Conservation (phyloP, 2,329 filamentous ascomycete species). For the Colletotrichum agaves region DNA sequence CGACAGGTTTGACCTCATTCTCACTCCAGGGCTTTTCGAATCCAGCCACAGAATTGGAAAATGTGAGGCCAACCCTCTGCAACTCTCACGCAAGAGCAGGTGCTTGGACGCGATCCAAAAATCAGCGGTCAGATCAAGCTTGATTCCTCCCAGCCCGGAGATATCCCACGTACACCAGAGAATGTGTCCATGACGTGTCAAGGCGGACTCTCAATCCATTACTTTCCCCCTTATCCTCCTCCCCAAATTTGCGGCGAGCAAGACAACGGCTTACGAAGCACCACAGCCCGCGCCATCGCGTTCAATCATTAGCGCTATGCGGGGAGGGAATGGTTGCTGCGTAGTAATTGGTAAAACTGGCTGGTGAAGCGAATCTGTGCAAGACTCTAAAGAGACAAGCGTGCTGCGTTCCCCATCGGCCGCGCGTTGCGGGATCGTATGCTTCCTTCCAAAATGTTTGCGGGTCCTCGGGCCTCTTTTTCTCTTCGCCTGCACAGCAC, state of each 20-base stretch:
- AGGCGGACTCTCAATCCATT: constrained; percentile 20
- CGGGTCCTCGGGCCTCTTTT: constrained; percentile 18
- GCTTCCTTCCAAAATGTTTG: constrained; percentile 27
- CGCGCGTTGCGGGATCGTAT: constrained; percentile 28
- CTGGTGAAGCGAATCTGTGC: not conserved
- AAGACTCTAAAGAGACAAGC: not conserved
- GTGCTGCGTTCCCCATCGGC: constrained; percentile 8
- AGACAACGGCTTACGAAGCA: constrained; percentile 17
- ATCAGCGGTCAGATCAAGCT: constrained; percentile 1
- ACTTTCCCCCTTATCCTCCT: not conserved
- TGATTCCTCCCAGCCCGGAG: not conserved
- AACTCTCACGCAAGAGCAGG: no score
- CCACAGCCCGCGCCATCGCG: not conserved
- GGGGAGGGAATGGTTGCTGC: not conserved
- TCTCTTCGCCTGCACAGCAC: constrained; percentile 28
- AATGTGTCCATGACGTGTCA: not conserved
- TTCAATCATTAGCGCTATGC: not conserved
- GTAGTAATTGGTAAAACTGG: no score
- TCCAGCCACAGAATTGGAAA: not conserved
- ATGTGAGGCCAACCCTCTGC: not conserved
- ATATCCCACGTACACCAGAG: not conserved
- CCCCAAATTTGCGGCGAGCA: not conserved
- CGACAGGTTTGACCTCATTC: no score
- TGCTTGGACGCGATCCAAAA: no score
- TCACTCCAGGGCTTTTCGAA: no score